Percentiles rank a stretch among this genome's conserved stretches.
Evolutionary conservation across 495 filamentous ascomycete genomes (phyloP).

Genomic region (Xylaria bambusicola): DNA sequence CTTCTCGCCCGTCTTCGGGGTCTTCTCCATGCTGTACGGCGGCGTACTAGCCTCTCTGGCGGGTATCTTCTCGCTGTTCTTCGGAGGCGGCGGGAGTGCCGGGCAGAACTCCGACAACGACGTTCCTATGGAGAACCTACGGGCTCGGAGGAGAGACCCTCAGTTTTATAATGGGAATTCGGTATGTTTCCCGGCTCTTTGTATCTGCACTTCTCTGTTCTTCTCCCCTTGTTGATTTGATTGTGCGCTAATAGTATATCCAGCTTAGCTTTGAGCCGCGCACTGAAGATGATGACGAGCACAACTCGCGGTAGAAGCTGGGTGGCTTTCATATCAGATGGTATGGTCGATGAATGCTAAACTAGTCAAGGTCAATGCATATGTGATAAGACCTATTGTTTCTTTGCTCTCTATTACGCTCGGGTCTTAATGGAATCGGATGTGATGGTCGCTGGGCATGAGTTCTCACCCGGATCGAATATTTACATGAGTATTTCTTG

Average conservation of each 20-base stretch:
- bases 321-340: too few species aligned
- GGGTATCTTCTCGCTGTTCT: constrained; percentile 33
- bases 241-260: constrained; percentile 15
- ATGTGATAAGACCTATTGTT: too few species aligned
- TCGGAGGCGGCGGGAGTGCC: constrained; percentile 26
- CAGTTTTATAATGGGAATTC: constrained; percentile 91
- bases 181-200: constrained; percentile 48
- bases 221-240: neutral
- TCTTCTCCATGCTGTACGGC: constrained; percentile 60
- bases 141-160: constrained; percentile 42
- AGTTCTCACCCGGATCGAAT: too few species aligned
- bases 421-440: too few species aligned
- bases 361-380: too few species aligned
- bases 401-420: too few species aligned
- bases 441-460: too few species aligned
- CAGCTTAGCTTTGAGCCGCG: constrained; percentile 78
- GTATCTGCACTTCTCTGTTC: neutral
- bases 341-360: too few species aligned
- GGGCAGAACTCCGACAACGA: constrained; percentile 14
- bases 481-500: too few species aligned
- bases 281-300: constrained; percentile 51
- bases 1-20: constrained; percentile 45
- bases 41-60: constrained; percentile 34
- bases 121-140: constrained; percentile 18
- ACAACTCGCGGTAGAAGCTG: constrained; percentile 7